These are phyloP conservation scores for Geopyxis carbonaria DNA, from an alignment of 495 filamentous ascomycete genomes.

Conservation along the genomic window DNA sequence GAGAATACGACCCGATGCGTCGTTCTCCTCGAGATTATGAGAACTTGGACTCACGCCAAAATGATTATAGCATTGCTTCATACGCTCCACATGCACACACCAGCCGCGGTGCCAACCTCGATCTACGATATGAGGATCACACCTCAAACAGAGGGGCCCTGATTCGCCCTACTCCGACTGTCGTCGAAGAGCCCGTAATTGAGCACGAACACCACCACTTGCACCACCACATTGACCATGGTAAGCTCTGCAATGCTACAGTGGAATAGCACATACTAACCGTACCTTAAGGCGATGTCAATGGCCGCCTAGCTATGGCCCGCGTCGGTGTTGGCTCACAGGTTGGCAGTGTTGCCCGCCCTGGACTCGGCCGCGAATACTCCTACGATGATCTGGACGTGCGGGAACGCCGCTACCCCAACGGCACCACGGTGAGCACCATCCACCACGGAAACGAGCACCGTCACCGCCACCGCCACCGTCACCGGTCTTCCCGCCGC, in stretches of 20 bases:
- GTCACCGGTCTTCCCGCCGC: slow-evolving; percentile 6
- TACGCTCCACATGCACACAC: too few relatives aligned
- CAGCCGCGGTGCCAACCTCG: too few relatives aligned
- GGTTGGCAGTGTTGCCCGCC: too few relatives aligned
- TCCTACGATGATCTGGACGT: slow-evolving; percentile 22
- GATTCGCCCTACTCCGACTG: slow-evolving; percentile 3
- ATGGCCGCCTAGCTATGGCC: background rate
- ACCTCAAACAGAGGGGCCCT: too few relatives aligned
- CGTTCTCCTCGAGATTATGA: too few relatives aligned
- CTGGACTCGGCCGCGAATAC: slow-evolving; percentile 15
- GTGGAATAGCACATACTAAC: background rate
- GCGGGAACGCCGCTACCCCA: slow-evolving; percentile 18
- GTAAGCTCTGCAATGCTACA: too few relatives aligned
- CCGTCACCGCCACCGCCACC: slow-evolving; percentile 32
- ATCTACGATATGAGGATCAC: too few relatives aligned
- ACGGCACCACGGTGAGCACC: slow-evolving; percentile 16
- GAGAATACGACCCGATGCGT: too few relatives aligned
- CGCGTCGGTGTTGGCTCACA: too few relatives aligned
- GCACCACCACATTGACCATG: slow-evolving; percentile 77
- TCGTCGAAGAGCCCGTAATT: slow-evolving; percentile 23
- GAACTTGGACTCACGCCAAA: too few relatives aligned
- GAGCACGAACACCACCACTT: slow-evolving; percentile 26
- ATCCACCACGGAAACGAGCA: slow-evolving; percentile 36
- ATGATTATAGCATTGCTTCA: too few relatives aligned
- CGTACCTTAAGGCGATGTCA: slow-evolving; percentile 11